These are phyloP conservation scores for Globisporangium cylindrosporum DNA, from an alignment of 352 stramenopile species.

Conservation along the genomic window DNA sequence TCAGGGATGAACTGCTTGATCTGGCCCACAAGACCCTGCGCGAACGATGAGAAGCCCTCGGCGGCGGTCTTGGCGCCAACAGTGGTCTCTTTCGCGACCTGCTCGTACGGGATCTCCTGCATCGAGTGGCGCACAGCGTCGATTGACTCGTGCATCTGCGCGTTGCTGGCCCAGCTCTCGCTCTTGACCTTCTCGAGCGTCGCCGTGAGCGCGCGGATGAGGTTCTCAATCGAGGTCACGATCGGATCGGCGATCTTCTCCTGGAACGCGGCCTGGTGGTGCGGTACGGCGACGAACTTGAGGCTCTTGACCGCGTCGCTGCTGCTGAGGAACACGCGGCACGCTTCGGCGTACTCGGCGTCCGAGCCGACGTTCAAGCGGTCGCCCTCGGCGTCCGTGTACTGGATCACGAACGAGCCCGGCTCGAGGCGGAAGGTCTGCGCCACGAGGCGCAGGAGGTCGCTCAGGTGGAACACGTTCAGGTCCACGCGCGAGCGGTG, in stretches of 20 bases:
- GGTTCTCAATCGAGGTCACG: conserved; percentile 51
- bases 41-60: conserved; percentile 61
- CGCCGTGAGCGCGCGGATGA: conserved; percentile 48
- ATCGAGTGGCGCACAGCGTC: conserved; percentile 38
- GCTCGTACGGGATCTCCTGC: conserved; percentile 42
- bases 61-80: conserved; percentile 39
- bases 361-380: conserved; percentile 64
- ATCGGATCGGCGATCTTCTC: conserved; percentile 56
- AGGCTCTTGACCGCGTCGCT: conserved; percentile 47
- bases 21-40: conserved; percentile 57
- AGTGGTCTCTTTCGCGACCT: conserved; percentile 36
- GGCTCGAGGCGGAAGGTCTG: conserved; percentile 52
- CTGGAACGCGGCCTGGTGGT: conserved; percentile 37
- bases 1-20: conserved; percentile 63
- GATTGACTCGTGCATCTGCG: conserved; percentile 20
- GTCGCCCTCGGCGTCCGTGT: conserved; percentile 61
- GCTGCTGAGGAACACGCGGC: conserved; percentile 45
- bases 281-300: conserved; percentile 61
- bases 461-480: conserved; percentile 38
- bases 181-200: conserved; percentile 56
- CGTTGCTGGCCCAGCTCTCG: conserved; percentile 24
- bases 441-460: conserved; percentile 52
- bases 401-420: conserved; percentile 66
- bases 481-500: conserved; percentile 73
- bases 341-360: conserved; percentile 57